Evolutionary conservation across 108 stramenopile genomes (phyloP).

Genomic region (Discostella stelligeroides): DNA sequence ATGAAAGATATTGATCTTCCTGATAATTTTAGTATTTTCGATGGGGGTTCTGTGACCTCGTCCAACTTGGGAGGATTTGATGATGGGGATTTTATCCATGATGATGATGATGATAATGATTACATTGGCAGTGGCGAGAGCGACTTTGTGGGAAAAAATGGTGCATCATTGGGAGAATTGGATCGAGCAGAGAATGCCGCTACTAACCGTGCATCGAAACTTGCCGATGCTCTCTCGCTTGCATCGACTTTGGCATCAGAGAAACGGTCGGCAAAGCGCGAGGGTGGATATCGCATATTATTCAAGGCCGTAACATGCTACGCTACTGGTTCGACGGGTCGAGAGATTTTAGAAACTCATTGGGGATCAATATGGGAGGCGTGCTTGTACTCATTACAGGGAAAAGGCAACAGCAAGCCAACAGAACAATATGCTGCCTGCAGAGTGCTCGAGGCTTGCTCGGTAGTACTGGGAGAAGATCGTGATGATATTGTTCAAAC

Average conservation of each 20-base stretch:
- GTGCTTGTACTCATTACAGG: constrained; percentile 41
- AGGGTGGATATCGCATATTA: constrained; percentile 50
- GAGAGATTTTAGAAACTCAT: constrained; percentile 33
- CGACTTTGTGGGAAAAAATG: neutral
- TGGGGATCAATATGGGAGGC: constrained; percentile 30
- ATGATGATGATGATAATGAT: constrained; percentile 2
- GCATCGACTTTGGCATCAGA: constrained; percentile 38
- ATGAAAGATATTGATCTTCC: constrained; percentile 31
- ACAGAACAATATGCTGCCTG: constrained; percentile 88
- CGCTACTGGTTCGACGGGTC: constrained; percentile 47
- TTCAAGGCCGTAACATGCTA: constrained; percentile 76
- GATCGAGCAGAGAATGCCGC: constrained; percentile 15
- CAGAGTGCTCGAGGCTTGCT: constrained; percentile 73
- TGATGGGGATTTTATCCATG: too few species aligned
- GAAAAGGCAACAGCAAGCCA: constrained; percentile 49
- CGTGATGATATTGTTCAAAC: constrained; percentile 60
- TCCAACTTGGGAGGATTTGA: constrained; percentile 8
- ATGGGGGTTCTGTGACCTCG: constrained; percentile 11
- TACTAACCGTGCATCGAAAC: constrained; percentile 17
- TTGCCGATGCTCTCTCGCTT: constrained; percentile 33
- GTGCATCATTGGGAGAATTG: neutral
- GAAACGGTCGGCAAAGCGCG: constrained; percentile 69
- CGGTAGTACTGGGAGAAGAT: constrained; percentile 62
- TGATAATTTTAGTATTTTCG: constrained; percentile 38
- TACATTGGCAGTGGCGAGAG: neutral